Evolutionary conservation across 306 rosid species (phyloP).

Genomic region (Neltuma alba): DNA sequence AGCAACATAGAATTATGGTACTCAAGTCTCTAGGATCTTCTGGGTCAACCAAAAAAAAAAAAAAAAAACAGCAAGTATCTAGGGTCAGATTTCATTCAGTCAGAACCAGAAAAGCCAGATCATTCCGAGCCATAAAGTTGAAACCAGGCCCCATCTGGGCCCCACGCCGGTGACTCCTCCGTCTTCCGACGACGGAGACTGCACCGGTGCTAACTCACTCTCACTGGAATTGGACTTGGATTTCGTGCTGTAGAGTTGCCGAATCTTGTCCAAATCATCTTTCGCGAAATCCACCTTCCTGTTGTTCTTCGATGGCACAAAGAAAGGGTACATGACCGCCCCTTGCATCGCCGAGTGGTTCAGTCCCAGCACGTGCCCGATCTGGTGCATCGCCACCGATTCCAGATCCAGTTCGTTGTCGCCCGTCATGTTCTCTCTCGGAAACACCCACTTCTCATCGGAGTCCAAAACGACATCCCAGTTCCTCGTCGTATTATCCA

Average conservation of each 20-base stretch:
- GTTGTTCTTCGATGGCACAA: background rate
- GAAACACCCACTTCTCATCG: background rate
- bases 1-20: too few relatives aligned
- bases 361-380: conserved; percentile 39
- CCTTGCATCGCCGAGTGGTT: conserved; percentile 18
- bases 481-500: background rate
- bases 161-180: background rate
- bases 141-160: background rate
- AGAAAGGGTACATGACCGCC: conserved; percentile 35
- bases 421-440: background rate
- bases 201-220: too few relatives aligned
- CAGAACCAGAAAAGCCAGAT: background rate
- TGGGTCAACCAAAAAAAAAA: too few relatives aligned
- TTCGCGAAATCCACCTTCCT: conserved; percentile 20
- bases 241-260: background rate
- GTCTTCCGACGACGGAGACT: background rate
- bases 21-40: background rate
- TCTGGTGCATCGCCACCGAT: conserved; percentile 31
- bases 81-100: background rate
- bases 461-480: background rate
- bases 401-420: conserved; percentile 13
- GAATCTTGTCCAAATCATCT: conserved; percentile 10
- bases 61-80: too few relatives aligned
- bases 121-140: background rate
- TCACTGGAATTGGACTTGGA: background rate